Base-by-base conservation (phyloP, 1,139 yeast genomes). In the Zygotorulaspora mrakii region DNA sequence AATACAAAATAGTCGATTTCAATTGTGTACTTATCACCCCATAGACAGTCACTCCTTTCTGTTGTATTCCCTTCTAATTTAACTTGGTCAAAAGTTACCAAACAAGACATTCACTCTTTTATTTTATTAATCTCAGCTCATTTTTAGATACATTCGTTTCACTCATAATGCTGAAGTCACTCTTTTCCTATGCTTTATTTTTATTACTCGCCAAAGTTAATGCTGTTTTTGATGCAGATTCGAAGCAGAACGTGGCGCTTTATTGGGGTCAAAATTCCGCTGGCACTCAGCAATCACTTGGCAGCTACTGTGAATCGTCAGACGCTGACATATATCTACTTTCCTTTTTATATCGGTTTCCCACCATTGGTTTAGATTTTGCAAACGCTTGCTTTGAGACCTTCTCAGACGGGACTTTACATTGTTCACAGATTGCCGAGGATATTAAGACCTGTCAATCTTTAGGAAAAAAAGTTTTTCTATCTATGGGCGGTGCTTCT, bases 261-360 rank as follows among this genome's bases (percentile, higher is more conserved):
- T 87, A 87, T 65, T 88, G 96, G 96, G 96, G 96, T 33, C 96
- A 88, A 66, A 77, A 80, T 56, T 79, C 94, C 12, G 83, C 77
- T 22, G 87, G 87, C n/a, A 59, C 76, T 30, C 95, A 88, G 62
- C 69, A 76, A 46, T 61, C 74, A 11, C 70, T 89, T 42, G 69
- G 80, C 5, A 64, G 70, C 42, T 86, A 87, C 67, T 89, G 96
- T 69, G 69, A 74, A 41, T 71, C 77, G 26, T 74, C 74, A 43
- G 71, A 78, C 35, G 83, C 80, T 25, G 96, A 87, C 55, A 81
- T 86, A 44, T 72, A 83, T 38, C 57, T 88, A 12, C 60, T 88
- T 35, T 76, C 96, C 1, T 88, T 88, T 62, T 65, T 88, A 59
- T 66, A 74, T 42, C 63, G 68, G 4, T 87, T 82, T 63, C 87